These are phyloP conservation scores for Diaporthe aspalathi DNA, from an alignment of 2,329 filamentous ascomycete genomes.

Conservation along the genomic window DNA sequence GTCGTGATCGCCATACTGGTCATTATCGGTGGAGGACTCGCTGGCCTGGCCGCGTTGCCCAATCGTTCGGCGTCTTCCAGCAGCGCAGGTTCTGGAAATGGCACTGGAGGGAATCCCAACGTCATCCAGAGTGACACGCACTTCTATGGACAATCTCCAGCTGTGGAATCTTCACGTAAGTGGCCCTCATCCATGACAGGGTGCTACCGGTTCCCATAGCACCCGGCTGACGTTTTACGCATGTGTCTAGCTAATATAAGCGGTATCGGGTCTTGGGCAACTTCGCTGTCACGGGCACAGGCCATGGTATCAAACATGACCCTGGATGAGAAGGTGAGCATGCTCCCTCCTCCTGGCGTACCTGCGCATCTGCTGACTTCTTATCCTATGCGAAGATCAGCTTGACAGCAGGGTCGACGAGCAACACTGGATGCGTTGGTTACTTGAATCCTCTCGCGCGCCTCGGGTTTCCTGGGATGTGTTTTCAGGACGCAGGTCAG, in stretches of 20 bases:
- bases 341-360: too few relatives aligned
- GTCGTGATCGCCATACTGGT: conserved; percentile 45
- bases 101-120: conserved; percentile 34
- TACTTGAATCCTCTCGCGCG: conserved; percentile 53
- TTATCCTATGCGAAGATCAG: conserved; percentile 61
- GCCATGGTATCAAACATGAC: conserved; percentile 79
- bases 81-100: conserved; percentile 15
- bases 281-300: conserved; percentile 74
- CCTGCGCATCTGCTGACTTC: background rate
- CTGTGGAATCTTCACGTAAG: conserved; percentile 65
- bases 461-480: conserved; percentile 57
- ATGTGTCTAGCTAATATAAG: conserved; percentile 58
- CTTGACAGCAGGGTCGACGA: conserved; percentile 77
- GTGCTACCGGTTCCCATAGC: too few relatives aligned
- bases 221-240: conserved; percentile 29
- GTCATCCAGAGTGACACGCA: conserved; percentile 54
- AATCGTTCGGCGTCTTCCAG: conserved; percentile 17
- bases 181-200: conserved; percentile 27
- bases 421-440: conserved; percentile 61
- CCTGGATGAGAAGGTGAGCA: conserved; percentile 74
- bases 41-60: conserved; percentile 49
- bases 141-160: conserved; percentile 63
- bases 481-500: conserved; percentile 57
- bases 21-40: conserved; percentile 50
- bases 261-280: conserved; percentile 74